Base-by-base conservation (phyloP, 495 filamentous ascomycete species). In the Neurospora tetrasperma region DNA sequence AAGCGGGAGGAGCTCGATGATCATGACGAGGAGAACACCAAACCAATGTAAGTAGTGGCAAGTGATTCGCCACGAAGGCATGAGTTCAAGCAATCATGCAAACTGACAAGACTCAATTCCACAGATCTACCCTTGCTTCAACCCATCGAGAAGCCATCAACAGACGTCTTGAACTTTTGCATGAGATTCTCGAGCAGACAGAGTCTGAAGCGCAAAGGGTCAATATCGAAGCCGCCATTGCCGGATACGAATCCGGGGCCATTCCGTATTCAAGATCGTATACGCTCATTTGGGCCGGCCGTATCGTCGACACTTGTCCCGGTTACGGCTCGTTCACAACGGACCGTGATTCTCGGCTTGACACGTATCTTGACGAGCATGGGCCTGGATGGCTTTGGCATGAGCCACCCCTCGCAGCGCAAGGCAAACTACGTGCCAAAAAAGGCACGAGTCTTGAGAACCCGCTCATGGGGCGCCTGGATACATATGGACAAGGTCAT, bases 341-440 rank as follows among this genome's bases (percentile, higher is more conserved):
- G 31, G 81, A 84, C 74, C 80, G 85, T 66, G 39, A 48, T n/a
- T 79, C 77, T 8, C 82, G 82, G 4, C 79, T 87, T 18, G 82
- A 84, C 72, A 78, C 75, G 10, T 86, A 86, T 73, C 69, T 18
- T 23, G 77, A 70, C 12, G 69, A 69, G 38, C 73, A 84, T 73
- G 85, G 85, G 31, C 76, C 79, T 16, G 84, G 84, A 23, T 86
- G 85, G 84, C 77, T 87, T 41, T 87, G 84, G 84, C 83, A 83
- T 48, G 85, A 87, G 73, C 82, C 83, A 2, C 85, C 85, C 0
- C 77, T 87, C 14, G 69, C 74, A 38, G 42, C 18, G 62, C 74
- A 38, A 48, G 18, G 18, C 42, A 76, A 59, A 69, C 41, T 71
- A 20, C 27, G 76, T 10, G 80, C 78, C 41, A 82, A 79, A 69